phyloP scores from a whole-genome alignment of 345 rosid genomes.

The Xanthoceras sorbifolium region DNA sequence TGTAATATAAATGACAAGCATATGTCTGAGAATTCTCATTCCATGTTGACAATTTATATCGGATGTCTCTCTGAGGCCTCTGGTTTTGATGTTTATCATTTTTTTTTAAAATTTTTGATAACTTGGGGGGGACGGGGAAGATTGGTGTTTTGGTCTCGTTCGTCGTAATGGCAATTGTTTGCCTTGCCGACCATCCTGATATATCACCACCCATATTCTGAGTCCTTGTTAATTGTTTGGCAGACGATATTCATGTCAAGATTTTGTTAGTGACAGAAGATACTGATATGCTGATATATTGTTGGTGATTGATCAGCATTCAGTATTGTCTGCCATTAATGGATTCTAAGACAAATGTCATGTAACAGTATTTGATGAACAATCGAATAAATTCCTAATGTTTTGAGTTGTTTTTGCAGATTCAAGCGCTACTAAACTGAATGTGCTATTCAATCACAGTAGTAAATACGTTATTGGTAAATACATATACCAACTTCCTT shows the following conservation, averaged over 20 bases:
- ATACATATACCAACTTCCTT: too few species aligned
- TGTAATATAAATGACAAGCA: conserved; percentile 7
- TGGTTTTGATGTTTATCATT: not conserved
- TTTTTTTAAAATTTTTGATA: not conserved
- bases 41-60: conserved; percentile 6
- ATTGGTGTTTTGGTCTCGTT: conserved; percentile 1
- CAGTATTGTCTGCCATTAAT: too few species aligned
- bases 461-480: too few species aligned
- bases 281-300: not conserved
- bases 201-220: conserved; percentile 96
- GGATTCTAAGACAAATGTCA: not conserved
- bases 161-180: conserved; percentile 13
- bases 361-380: too few species aligned
- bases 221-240: too few species aligned
- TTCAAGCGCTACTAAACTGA: too few species aligned
- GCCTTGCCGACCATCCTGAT: conserved; percentile 96
- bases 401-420: too few species aligned
- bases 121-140: not conserved
- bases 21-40: conserved; percentile 6
- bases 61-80: conserved; percentile 26
- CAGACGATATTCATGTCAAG: too few species aligned
- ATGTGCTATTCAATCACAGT: too few species aligned
- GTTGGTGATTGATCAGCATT: too few species aligned
- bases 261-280: too few species aligned
- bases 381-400: too few species aligned